Percentiles rank a stretch among this genome's conserved stretches.
Conservation (phyloP, 2,329 filamentous ascomycete species). For the Colletotrichum cuscutae region DNA sequence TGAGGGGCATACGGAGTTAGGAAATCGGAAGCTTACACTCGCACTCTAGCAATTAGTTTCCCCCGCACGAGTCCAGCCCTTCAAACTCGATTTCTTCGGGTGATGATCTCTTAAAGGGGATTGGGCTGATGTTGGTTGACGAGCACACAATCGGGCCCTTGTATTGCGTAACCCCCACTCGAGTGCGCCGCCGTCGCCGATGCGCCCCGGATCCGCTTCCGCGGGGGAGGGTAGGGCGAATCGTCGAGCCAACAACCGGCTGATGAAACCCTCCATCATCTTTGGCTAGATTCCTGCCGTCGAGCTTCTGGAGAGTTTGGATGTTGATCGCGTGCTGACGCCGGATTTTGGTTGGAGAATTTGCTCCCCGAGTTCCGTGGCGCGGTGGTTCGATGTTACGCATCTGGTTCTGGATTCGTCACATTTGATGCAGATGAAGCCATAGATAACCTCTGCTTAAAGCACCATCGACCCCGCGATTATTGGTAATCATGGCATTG, state of each 20-base stretch:
- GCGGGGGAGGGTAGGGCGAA: background rate
- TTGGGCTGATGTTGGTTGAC: constrained; percentile 10
- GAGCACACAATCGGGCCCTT: constrained; percentile 33
- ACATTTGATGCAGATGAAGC: constrained; percentile 18
- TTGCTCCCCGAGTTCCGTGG: background rate
- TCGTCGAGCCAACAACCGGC: background rate
- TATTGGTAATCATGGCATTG: constrained; percentile 25
- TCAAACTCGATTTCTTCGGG: background rate
- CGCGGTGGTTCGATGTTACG: constrained; percentile 4
- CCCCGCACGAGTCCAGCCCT: background rate
- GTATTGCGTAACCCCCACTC: constrained; percentile 32
- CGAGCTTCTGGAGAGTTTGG: background rate
- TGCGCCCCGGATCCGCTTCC: constrained; percentile 21
- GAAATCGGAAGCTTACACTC: background rate
- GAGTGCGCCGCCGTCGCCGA: background rate
- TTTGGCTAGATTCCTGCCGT: constrained; percentile 3
- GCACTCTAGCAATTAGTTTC: too few species aligned
- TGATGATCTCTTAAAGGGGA: constrained; percentile 1
- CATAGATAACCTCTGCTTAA: background rate
- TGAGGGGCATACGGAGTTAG: background rate
- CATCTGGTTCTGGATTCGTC: constrained; percentile 16
- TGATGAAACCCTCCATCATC: constrained; percentile 4
- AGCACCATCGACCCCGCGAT: constrained; percentile 8
- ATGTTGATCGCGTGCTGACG: constrained; percentile 24
- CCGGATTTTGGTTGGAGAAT: constrained; percentile 4